These are phyloP conservation scores for Phytopythium aichiense DNA, from an alignment of 352 stramenopile genomes.

Conservation along the genomic window DNA sequence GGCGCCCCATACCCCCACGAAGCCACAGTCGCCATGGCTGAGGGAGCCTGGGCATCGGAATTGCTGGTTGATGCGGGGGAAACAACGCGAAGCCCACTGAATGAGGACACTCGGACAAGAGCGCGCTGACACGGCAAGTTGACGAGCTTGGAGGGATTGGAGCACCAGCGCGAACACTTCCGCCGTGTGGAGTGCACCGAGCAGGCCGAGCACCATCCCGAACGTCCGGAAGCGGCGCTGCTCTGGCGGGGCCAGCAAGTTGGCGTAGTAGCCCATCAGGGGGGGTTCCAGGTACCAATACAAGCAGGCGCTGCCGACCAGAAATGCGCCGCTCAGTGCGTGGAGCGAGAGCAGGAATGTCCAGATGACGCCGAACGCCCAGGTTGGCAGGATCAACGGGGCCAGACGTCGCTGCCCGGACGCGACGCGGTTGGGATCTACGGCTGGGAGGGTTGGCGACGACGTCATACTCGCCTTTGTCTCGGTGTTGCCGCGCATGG, in stretches of 20 bases:
- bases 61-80: not conserved
- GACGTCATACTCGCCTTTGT: no score
- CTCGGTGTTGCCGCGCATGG: not conserved
- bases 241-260: conserved; percentile 22
- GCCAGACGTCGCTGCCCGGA: not conserved
- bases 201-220: conserved; percentile 15
- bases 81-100: not conserved
- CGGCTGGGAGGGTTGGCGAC: not conserved
- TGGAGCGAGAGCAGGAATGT: not conserved
- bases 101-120: not conserved
- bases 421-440: not conserved
- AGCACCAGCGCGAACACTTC: conserved; percentile 15
- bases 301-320: conserved; percentile 15
- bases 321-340: conserved; percentile 5
- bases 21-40: not conserved
- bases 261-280: conserved; percentile 41
- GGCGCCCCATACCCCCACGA: not conserved
- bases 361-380: not conserved
- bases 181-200: conserved; percentile 15
- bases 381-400: not conserved
- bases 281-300: conserved; percentile 36
- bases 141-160: conserved; percentile 10
- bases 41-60: not conserved
- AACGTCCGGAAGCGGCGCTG: conserved; percentile 23
- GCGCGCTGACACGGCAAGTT: conserved; percentile 2